Conservation (phyloP, 768 basidiomycete genomes). For the Macrocybe gigantea region DNA sequence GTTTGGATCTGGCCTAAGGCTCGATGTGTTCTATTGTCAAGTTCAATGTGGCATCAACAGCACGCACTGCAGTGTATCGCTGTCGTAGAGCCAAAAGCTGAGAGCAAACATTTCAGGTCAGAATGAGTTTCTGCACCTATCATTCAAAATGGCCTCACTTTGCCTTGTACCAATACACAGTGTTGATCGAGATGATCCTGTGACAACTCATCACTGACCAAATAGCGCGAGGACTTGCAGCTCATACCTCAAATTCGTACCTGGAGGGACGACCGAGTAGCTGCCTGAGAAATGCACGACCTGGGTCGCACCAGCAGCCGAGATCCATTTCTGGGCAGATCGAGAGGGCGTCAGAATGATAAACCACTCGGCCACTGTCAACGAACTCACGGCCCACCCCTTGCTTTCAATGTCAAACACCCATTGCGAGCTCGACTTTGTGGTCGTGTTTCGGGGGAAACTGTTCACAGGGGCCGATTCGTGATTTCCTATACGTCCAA, state of each 20-base stretch:
- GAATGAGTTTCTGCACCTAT: background rate
- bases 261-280: constrained; percentile 42
- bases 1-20: constrained; percentile 46
- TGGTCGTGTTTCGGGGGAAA: constrained; percentile 46
- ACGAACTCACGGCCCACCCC: constrained; percentile 39
- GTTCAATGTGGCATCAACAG: background rate
- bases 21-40: background rate
- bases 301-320: constrained; percentile 32
- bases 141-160: constrained; percentile 29
- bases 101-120: background rate
- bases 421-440: constrained; percentile 39
- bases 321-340: constrained; percentile 38
- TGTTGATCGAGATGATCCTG: constrained; percentile 56
- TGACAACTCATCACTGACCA: background rate
- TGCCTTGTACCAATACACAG: constrained; percentile 55
- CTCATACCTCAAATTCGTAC: constrained; percentile 41
- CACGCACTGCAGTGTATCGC: constrained; percentile 37
- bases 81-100: constrained; percentile 60
- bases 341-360: background rate
- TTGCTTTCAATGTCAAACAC: constrained; percentile 46
- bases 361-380: background rate
- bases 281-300: constrained; percentile 47
- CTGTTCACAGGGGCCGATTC: constrained; percentile 53
- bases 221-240: background rate
- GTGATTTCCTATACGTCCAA: constrained; percentile 37